Conservation (phyloP, 2,329 filamentous ascomycete genomes). For the Colletotrichum sp. region DNA sequence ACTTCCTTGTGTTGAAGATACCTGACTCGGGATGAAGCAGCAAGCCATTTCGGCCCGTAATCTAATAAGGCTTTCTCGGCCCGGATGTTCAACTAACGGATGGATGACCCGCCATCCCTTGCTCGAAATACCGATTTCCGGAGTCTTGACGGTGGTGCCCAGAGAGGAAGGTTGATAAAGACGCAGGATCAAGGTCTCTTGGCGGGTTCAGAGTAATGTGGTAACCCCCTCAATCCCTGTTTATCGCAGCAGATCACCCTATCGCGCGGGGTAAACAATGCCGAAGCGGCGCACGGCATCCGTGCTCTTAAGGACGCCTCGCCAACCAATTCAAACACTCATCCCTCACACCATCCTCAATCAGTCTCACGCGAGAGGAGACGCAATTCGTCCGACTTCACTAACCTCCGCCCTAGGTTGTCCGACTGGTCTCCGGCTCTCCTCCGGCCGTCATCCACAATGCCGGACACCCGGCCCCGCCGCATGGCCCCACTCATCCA, state of each 20-base stretch:
- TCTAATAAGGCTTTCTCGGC: no score
- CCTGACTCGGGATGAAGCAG: not conserved
- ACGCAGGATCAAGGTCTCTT: conserved; percentile 4
- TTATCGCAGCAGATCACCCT: conserved; percentile 7
- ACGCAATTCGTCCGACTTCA: not conserved
- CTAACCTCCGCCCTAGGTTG: not conserved
- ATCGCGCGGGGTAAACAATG: conserved; percentile 18
- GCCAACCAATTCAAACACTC: not conserved
- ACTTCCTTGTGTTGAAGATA: fast-evolving
- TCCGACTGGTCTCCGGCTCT: not conserved
- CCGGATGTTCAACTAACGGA: no score
- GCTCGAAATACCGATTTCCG: not conserved
- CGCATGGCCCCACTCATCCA: conserved; percentile 3
- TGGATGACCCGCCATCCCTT: not conserved
- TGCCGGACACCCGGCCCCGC: conserved; percentile 9
- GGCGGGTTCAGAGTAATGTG: conserved; percentile 4
- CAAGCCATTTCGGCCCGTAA: no score
- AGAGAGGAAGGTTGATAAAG: conserved; percentile 23
- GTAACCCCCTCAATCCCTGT: conserved; percentile 1
- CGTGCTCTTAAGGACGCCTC: not conserved
- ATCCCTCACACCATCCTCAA: not conserved
- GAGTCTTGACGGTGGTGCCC: not conserved
- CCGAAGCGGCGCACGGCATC: not conserved
- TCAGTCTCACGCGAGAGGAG: not conserved
- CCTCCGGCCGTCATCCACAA: not conserved